phyloP scores from a whole-genome alignment of 345 rosid genomes.

The Erysimum cheiranthoides region DNA sequence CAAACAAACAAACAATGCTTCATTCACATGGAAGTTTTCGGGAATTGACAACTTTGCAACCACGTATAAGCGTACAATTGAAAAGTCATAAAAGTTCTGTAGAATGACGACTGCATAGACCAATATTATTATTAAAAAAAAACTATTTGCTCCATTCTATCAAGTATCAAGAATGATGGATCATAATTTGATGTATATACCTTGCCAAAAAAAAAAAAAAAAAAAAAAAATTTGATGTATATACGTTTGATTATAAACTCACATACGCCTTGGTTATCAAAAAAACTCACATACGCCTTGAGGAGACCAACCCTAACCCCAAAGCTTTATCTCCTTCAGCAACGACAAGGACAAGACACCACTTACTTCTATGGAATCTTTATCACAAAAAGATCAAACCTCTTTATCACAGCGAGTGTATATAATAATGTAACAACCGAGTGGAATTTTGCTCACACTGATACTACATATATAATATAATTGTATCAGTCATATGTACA shows the following conservation, averaged over 20 bases:
- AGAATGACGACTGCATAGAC: not conserved
- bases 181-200: conserved; percentile 1
- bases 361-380: conserved; percentile 13
- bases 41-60: conserved; percentile 14
- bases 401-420: not conserved
- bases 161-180: not conserved
- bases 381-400: not conserved
- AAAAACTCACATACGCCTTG: conserved; percentile 1
- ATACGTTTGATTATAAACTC: conserved; percentile 1
- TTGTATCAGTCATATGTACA: not conserved
- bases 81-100: not conserved
- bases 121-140: not conserved
- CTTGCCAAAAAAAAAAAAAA: too few species aligned
- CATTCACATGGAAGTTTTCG: conserved; percentile 6
- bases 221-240: not conserved
- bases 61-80: not conserved
- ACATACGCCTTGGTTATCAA: not conserved
- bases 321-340: conserved; percentile 3
- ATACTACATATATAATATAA: not conserved
- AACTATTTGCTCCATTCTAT: not conserved
- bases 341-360: conserved; percentile 15
- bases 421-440: not conserved
- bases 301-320: conserved; percentile 14
- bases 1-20: conserved; percentile 1
- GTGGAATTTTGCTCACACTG: not conserved